Evolutionary conservation across 768 basidiomycete species (phyloP), one percentile per base, ranked within the genome.

Genomic region (Boletus sp.): DNA sequence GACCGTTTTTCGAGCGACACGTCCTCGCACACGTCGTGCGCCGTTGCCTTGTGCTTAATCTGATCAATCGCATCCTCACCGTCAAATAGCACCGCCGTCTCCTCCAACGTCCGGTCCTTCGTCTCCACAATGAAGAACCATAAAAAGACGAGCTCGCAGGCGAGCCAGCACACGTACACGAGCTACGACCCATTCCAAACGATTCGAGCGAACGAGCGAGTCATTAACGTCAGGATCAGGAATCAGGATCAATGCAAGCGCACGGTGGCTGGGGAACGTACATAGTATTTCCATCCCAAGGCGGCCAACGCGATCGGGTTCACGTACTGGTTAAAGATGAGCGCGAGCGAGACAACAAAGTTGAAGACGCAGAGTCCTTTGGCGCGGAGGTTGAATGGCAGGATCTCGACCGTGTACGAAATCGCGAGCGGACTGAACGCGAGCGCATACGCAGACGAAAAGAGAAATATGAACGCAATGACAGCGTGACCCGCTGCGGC

Each of bases 361-460:
- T 85, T 87, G 85, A 90, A 88, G 34, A 88, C 65, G 8, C 88
- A 84, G 57, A 89, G 85, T 0, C 90, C 90, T 62, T 84, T 89
- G 11, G 90, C 90, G 49, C 92, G 84, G 54, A 93, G 84, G 54
- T 75, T 78, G 70, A 83, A 90, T 0, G 90, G 91, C 5, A 93
- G 70, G 58, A 94, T 92, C 67, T 94, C 93, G 53, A 93, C 74
- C 7, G 80, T 78, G 59, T 83, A 85, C 0, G 78, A 63, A 32
- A 82, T 69, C 25, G 87, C 73, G 71, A 93, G 79, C 6, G 91
- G 89, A 2, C 85, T 85, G 66, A 90, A 91, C 27, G 87, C 87
- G 52, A 91, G 75, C 62, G 89, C 85, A 56, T 83, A 83, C 19
- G 68, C 61, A 62, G 74, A 75, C 27, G 73, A 69, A 61, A 75